Conservation (phyloP, 2,329 filamentous ascomycete species). For the Fusarium dimerum region DNA sequence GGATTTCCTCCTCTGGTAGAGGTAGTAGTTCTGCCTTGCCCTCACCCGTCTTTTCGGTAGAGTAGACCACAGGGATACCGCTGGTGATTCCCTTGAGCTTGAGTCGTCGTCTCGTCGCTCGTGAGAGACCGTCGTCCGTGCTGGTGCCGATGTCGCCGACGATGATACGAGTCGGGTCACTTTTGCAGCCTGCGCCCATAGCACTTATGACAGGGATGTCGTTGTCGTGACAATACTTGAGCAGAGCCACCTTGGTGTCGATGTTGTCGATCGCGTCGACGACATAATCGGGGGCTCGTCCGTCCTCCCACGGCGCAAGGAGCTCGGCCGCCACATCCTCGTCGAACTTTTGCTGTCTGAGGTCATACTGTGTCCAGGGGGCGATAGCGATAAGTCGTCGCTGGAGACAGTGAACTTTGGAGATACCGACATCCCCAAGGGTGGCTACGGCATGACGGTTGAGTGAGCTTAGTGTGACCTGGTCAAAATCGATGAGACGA, state of each 20-base stretch:
- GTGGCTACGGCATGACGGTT: slow-evolving; percentile 97
- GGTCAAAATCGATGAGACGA: slow-evolving; percentile 93
- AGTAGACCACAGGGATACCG: slow-evolving; percentile 91
- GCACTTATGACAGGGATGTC: slow-evolving; percentile 83
- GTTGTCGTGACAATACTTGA: slow-evolving; percentile 83
- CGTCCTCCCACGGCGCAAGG: slow-evolving; percentile 65
- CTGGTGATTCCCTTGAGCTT: slow-evolving; percentile 76
- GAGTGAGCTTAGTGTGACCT: slow-evolving; percentile 90
- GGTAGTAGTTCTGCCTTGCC: slow-evolving; percentile 91
- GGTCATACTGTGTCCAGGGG: slow-evolving; percentile 90
- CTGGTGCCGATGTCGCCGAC: slow-evolving; percentile 89
- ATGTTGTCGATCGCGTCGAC: slow-evolving; percentile 99
- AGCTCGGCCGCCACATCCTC: slow-evolving; percentile 64
- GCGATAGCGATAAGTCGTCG: slow-evolving; percentile 80
- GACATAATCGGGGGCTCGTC: slow-evolving; percentile 77
- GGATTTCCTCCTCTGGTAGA: slow-evolving; percentile 82
- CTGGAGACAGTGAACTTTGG: slow-evolving; percentile 85
- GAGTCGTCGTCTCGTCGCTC: slow-evolving; percentile 77
- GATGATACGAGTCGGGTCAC: slow-evolving; percentile 77
- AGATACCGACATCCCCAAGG: slow-evolving; percentile 86
- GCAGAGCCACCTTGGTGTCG: slow-evolving; percentile 87
- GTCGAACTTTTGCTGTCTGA: slow-evolving; percentile 81
- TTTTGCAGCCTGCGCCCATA: slow-evolving; percentile 97
- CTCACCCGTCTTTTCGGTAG: slow-evolving; percentile 83
- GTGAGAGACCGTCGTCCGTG: slow-evolving; percentile 85